Evolutionary conservation across 345 rosid species (phyloP), one percentile per base, ranked within the genome.

Genomic region (Syzygium aromaticum): DNA sequence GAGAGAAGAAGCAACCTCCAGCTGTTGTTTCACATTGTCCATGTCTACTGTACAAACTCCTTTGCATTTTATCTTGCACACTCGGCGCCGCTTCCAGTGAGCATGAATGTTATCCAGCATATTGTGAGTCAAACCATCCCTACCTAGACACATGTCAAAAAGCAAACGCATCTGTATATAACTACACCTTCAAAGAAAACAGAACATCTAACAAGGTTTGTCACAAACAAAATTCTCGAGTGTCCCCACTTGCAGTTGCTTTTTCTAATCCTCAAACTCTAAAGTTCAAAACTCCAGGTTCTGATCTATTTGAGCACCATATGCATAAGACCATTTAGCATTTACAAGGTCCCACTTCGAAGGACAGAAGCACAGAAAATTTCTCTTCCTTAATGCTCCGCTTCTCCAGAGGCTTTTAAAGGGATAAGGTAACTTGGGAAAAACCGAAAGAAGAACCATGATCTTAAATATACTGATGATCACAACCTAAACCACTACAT

Each of bases 31-130:
- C 86, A 98, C 95, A 89, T 93, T 98, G 87, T 94, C 93, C 98
- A 98, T 96, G 90, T 95, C 99, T 6, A 96, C 99, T 4, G 99
- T 94, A 87, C 99, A 95, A 83, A 95, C 99, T 91, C 99, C 99
- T 85, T 91, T 95, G 90, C 99, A 97, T 91, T 94, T 96, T 54
- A 96, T 95, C 94, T 95, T 98, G 92, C 99, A 98, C 8, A 93
- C 99, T 86, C 99, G 94, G 56, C 95, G 88, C 54, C 98, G 89
- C 91, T 95, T 96, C 98, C 99, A 95, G 61, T 91, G 94, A 56
- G 97, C 95, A 89, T 98, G 99, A 89, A 97, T 95, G 88, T 96
- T 96, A 57, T 95, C 97, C 90, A 97, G 89, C 99, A 97, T 96
- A 91, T 96, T 96, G 92, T 96, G 99, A 2, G 98, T 95, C 86